Base-by-base conservation (phyloP, 2,329 filamentous ascomycete species). In the Blastomyces percursus region DNA sequence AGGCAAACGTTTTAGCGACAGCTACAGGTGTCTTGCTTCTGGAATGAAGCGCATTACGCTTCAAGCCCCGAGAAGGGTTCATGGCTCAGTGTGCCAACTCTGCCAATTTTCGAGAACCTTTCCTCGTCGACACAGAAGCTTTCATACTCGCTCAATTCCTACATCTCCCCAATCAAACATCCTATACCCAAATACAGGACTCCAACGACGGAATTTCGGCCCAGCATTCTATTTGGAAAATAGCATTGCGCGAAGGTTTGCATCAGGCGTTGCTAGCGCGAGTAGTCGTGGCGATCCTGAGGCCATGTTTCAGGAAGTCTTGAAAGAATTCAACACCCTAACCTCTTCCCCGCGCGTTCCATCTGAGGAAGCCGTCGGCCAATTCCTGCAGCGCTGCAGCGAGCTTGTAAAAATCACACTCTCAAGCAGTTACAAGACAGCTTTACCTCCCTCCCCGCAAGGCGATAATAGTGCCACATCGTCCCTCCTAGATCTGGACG, bases 401-500 rank as follows among this genome's bases (percentile, higher is more conserved):
- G 66, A 68, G 21, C 66, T 76, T 19, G 71, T 72, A 7, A 70
- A 74, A 52, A 65, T 67, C 1, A 66, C 74, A 14, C 69, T 73
- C 6, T 67, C 68, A 14, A 68, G 65, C 42, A 69, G 73, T 38
- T 61, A 70, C 46, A 67, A 69, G 64, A 65, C 56, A 59, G 8
- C 16, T 46, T 30, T 14, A 50, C 60, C 62, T 40, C 63, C 6
- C 59, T 67, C 66, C 7, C 61, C 66, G 46, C 67, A 67, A 48
- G 69, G 69, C 7, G 69, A 71, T n/a, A 70, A 70, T 48, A 74
- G 73, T 65, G 73, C 73, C 27, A 74, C 76, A 9, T 76, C 76
- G 1, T 76, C 75, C 2, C 68, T 79, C 19, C 68, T 78, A 9
- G 71, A 76, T 54, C 70, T 78, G 19, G 73, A 77, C 35, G 59